A percentile compares a stretch with the other conserved stretches of the same genome.
Evolutionary conservation across 768 basidiomycete species (phyloP).

Genomic region (Termitomyces sp.): DNA sequence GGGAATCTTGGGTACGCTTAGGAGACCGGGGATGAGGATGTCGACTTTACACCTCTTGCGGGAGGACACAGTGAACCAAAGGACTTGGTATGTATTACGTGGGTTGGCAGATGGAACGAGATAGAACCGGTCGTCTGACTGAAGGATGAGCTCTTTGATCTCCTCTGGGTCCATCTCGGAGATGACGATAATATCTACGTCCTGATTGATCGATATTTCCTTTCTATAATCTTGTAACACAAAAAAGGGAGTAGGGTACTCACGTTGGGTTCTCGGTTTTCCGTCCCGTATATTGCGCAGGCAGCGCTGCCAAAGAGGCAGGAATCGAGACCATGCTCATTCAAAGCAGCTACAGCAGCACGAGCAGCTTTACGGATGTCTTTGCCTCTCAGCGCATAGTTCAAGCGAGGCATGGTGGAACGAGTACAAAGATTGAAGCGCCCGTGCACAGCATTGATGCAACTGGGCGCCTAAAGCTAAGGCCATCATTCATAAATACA

Average conservation of each 20-base stretch:
- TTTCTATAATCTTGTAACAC: background rate
- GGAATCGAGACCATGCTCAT: slow-evolving; percentile 23
- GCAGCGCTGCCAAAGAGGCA: slow-evolving; percentile 40
- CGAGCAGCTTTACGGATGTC: slow-evolving; percentile 25
- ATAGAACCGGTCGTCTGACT: slow-evolving; percentile 30
- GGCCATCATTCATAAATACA: background rate
- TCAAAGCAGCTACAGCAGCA: slow-evolving; percentile 23
- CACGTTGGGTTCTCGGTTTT: slow-evolving; percentile 32
- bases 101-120: slow-evolving; percentile 35
- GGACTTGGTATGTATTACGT: slow-evolving; percentile 36
- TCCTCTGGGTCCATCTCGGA: slow-evolving; percentile 30
- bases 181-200: slow-evolving; percentile 45
- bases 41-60: slow-evolving; percentile 34
- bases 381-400: slow-evolving; percentile 4
- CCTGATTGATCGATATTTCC: slow-evolving; percentile 24
- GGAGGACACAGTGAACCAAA: slow-evolving; percentile 33
- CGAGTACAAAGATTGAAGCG: background rate
- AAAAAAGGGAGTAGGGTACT: slow-evolving; percentile 13
- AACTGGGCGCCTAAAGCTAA: background rate
- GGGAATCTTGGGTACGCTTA: slow-evolving; percentile 35
- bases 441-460: background rate
- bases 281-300: slow-evolving; percentile 35
- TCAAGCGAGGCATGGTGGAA: background rate
- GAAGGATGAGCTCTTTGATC: slow-evolving; percentile 36
- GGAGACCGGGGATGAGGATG: slow-evolving; percentile 31